Evolutionary conservation across 164 flowering plant genomes (phyloP).

Genomic region (Cinnamomum micranthum): DNA sequence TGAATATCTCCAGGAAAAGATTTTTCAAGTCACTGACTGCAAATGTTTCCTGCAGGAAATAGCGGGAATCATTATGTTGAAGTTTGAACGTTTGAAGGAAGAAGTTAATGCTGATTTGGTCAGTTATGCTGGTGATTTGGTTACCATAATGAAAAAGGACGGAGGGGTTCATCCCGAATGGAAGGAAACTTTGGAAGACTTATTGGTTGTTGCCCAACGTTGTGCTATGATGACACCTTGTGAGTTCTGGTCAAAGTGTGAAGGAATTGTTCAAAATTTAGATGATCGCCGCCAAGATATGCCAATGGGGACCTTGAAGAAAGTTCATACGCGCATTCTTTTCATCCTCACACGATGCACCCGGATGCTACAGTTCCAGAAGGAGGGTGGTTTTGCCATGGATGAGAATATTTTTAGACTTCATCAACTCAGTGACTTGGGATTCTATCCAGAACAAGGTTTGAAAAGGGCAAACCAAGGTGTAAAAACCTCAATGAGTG

Average conservation of each 20-base stretch:
- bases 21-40: not conserved
- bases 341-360: conserved; percentile 95
- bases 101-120: conserved; percentile 83
- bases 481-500: conserved; percentile 24
- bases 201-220: conserved; percentile 61
- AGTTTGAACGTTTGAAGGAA: conserved; percentile 79
- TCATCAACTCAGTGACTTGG: conserved; percentile 93
- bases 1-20: not conserved
- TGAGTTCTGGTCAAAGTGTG: conserved; percentile 94
- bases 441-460: conserved; percentile 73
- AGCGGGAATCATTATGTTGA: conserved; percentile 60
- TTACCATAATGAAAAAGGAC: conserved; percentile 61
- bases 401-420: conserved; percentile 68
- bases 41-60: conserved; percentile 46
- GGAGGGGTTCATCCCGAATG: conserved; percentile 57
- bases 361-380: conserved; percentile 86
- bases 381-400: conserved; percentile 69
- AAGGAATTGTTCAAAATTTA: conserved; percentile 78
- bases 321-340: conserved; percentile 80
- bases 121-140: conserved; percentile 82
- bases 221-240: conserved; percentile 80
- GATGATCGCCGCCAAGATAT: conserved; percentile 96
- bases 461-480: conserved; percentile 26
- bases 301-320: conserved; percentile 73
- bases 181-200: conserved; percentile 75